Percentiles rank a stretch among this genome's conserved stretches.
Evolutionary conservation across 805 yeast species (phyloP).

Genomic region (Vanderwaltozyma tropicalis): DNA sequence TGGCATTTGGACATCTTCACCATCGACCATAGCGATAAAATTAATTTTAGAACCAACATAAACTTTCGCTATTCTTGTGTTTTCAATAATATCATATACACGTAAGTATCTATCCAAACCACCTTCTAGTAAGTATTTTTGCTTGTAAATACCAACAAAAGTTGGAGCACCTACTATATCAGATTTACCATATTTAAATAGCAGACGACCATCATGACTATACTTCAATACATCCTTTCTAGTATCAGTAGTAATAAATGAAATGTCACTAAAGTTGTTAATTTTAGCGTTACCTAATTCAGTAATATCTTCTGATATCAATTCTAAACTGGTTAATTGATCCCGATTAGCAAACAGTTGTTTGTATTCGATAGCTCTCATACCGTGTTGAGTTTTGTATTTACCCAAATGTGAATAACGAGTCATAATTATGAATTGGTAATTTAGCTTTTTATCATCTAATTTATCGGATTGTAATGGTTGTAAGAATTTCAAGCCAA

Average conservation of each 20-base stretch:
- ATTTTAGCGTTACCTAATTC: conserved; percentile 15
- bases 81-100: conserved; percentile 51
- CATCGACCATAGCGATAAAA: conserved; percentile 19
- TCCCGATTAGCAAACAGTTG: conserved; percentile 23
- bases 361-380: conserved; percentile 46
- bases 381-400: conserved; percentile 59
- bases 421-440: conserved; percentile 54
- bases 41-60: conserved; percentile 63
- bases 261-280: conserved; percentile 21
- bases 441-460: conserved; percentile 25
- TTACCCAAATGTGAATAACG: conserved; percentile 45
- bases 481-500: conserved; percentile 38
- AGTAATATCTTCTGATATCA: conserved; percentile 8
- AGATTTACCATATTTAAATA: conserved; percentile 70
- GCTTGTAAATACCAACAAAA: conserved; percentile 16
- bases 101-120: conserved; percentile 83
- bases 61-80: conserved; percentile 56
- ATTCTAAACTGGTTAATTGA: conserved; percentile 15
- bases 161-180: conserved; percentile 51
- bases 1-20: conserved; percentile 30
- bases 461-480: conserved; percentile 28
- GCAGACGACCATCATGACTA: conserved; percentile 40
- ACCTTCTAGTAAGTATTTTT: conserved; percentile 54
- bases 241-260: conserved; percentile 61
- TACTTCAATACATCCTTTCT: conserved; percentile 54